phyloP scores from a whole-genome alignment of 495 filamentous ascomycete genomes.

The Xylaria flabelliformis region DNA sequence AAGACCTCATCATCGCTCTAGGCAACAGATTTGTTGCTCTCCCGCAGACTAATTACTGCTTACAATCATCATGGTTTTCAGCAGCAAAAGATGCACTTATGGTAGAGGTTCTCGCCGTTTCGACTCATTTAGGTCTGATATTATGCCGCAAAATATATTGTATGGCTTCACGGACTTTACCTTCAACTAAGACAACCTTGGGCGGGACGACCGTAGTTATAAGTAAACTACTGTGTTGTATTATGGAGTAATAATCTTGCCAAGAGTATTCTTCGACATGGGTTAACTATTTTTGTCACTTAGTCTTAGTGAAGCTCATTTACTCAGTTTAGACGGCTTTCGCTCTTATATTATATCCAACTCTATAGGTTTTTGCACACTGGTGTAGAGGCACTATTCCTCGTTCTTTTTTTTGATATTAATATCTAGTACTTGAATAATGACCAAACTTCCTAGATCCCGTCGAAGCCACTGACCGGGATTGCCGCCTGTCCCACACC shows the following conservation, averaged over 20 bases:
- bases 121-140: background rate
- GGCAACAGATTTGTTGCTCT: slow-evolving; percentile 2
- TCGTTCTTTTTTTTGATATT: background rate
- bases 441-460: background rate
- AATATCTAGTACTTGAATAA: background rate
- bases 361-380: background rate
- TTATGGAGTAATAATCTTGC: slow-evolving; percentile 4
- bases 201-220: background rate
- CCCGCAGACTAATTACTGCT: background rate
- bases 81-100: background rate
- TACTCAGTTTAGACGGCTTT: slow-evolving; percentile 1
- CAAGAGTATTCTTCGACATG: slow-evolving; percentile 1
- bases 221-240: background rate
- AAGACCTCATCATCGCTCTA: background rate
- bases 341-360: background rate
- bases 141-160: background rate
- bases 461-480: background rate
- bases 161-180: background rate
- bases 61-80: background rate
- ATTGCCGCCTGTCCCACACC: slow-evolving; percentile 1
- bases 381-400: background rate
- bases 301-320: background rate
- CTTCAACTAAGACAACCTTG: slow-evolving; percentile 16
- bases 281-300: slow-evolving; percentile 21
- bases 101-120: background rate